Percentiles rank a stretch among this genome's conserved stretches.
phyloP scores from a whole-genome alignment of 176 grass and related monocot genomes.

The Tuctoria greenei region DNA sequence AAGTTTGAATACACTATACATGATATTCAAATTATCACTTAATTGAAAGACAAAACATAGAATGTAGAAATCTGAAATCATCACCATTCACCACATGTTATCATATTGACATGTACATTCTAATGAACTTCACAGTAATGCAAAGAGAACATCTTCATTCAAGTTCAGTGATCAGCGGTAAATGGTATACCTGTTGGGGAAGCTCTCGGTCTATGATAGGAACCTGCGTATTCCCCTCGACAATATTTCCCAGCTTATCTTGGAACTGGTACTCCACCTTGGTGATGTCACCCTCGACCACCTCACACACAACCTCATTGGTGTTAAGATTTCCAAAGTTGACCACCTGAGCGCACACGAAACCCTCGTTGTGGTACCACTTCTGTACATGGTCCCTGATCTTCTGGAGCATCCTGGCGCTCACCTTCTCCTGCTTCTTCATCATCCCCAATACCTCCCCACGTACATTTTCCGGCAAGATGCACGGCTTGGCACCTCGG shows the following conservation, averaged over 20 bases:
- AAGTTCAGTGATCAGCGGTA: not conserved
- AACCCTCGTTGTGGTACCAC: slow-evolving; percentile 94
- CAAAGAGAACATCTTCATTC: not conserved
- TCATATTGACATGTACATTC: not conserved
- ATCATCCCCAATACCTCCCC: slow-evolving; percentile 79
- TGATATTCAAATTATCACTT: slow-evolving; percentile 2
- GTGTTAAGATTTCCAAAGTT: slow-evolving; percentile 91
- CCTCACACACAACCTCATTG: slow-evolving; percentile 81
- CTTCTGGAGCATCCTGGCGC: slow-evolving; percentile 80
- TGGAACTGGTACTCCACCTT: slow-evolving; percentile 81
- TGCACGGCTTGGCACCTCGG: slow-evolving; percentile 56
- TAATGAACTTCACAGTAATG: not conserved
- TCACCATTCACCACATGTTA: slow-evolving; percentile 16
- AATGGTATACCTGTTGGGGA: slow-evolving; percentile 65
- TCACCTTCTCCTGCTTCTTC: slow-evolving; percentile 72
- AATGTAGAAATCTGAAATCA: not conserved
- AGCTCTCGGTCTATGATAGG: slow-evolving; percentile 69
- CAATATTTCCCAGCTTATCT: slow-evolving; percentile 82
- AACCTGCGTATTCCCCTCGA: slow-evolving; percentile 75
- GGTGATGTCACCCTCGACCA: slow-evolving; percentile 84
- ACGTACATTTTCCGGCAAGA: slow-evolving; percentile 62
- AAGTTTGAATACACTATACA: not conserved
- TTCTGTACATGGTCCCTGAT: slow-evolving; percentile 82
- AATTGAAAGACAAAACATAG: not conserved
- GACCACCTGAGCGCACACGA: slow-evolving; percentile 87